Conservation (phyloP, 331 rosid genomes). For the Acacia concinna region DNA sequence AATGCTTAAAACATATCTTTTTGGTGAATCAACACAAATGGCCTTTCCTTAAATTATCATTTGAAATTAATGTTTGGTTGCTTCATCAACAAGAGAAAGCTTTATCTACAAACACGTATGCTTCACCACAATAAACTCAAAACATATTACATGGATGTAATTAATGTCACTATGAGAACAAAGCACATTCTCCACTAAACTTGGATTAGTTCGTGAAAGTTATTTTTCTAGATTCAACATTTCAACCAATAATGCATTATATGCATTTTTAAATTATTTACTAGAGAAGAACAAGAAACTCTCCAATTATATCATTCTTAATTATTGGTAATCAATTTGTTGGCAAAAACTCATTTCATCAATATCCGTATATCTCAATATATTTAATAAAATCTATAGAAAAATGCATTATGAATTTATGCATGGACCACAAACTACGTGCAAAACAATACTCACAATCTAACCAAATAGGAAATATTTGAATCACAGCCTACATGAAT, state of each 20-base stretch:
- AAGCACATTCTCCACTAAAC: background rate
- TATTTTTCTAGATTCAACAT: background rate
- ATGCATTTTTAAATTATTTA: background rate
- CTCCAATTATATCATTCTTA: background rate
- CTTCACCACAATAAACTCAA: background rate
- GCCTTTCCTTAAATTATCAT: too few species aligned
- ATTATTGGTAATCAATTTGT: background rate
- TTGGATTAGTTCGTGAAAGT: background rate
- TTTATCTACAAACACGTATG: background rate
- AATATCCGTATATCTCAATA: background rate
- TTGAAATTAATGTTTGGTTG: background rate
- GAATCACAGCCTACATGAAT: background rate
- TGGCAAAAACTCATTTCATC: background rate
- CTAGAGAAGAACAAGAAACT: background rate
- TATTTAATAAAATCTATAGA: background rate
- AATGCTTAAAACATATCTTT: too few species aligned
- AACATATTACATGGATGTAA: background rate
- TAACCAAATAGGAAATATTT: background rate
- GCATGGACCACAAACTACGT: background rate
- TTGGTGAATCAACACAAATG: too few species aligned
- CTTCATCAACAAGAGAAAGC: constrained; percentile 12
- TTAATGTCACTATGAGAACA: background rate
- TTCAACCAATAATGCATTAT: background rate
- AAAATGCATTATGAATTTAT: background rate
- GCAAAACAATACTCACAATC: background rate